Base-by-base conservation (phyloP, 2,329 filamentous ascomycete genomes). In the Fusarium udum region DNA sequence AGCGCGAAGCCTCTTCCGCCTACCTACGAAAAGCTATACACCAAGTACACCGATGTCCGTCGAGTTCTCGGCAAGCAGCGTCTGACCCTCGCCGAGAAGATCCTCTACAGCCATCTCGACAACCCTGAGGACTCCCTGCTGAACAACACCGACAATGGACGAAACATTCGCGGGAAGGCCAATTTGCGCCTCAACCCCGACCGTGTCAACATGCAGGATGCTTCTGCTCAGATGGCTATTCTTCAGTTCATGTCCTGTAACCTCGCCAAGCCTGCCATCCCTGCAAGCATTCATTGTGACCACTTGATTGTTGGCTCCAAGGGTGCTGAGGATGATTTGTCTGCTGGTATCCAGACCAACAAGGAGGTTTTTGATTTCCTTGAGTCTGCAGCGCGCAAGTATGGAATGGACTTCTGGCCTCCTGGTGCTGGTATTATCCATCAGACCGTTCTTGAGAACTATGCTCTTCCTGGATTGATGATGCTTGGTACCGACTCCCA, bases 201-300 rank as follows among this genome's bases (percentile, higher is more conserved):
- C 83, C 91, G 96, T 60, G 96, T 98, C 77, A 97, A 97, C 74
- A 99, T 99, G 96, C 96, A 99, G 84, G 96, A 99, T 86, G 96
- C 96, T 20, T 97, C 94, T 36, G 96, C 96, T 11, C 96, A 99
- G 85, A 99, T 99, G 96, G 96, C 96, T 4, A 86, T 99, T 74
- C 86, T 99, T 77, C 96, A 99, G 84, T 99, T 99, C 88, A 99
- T 99, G 95, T 94, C 93, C 34, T 99, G 96, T 83, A 93, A 94
- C 62, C 88, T 99, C 61, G 93, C 92, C 34, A 91, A 91, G 67
- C 97, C 96, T 5, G 95, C 95, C 15, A 95, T 99, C 56, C 96
- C 96, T 16, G 95, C 96, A 55, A 98, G 95, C 82, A 98, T 98
- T 77, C 96, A 99, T 86, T 99, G 96, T 84, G 96, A 99, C 85